Evolutionary conservation across 1,284 basidiomycete genomes (phyloP), one percentile per base, ranked within the genome.

Genomic region (Papiliotrema fonsecae): DNA sequence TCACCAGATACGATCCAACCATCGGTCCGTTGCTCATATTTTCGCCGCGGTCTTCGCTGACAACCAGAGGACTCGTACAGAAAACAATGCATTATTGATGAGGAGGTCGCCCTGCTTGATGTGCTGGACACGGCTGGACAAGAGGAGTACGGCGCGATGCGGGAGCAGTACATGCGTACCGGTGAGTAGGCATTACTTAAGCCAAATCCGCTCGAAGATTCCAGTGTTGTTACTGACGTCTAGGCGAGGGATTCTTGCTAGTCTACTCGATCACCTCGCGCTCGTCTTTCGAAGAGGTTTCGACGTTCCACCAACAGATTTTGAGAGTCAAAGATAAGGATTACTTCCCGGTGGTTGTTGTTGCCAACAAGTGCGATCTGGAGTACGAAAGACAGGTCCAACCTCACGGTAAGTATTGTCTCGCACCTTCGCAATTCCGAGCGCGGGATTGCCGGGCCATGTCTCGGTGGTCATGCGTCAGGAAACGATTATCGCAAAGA

Each of bases 241-340:
- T 89, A 24, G 96, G 96, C 54, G 96, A 98, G 76, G 96, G 96
- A 4, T 99, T 97, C 81, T 81, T 99, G 42, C 84, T 98, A 55
- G 96, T 98, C 53, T 99, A 98, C 77, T 94, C 91, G 54, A 98
- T 98, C 77, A 97, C 94, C 16, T 96, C 92, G 38, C 85, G 94
- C 60, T 92, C 90, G 76, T 97, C 92, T 38, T 98, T 97, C 68
- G 93, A 97, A 75, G 90, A 93, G 80, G 94, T 97, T 66, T 87
- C 83, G 73, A 93, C 88, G 1, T 97, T 98, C 82, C 90, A 97
- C 72, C 92, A 97, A 73, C 94, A 98, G 73, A 97, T 97, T 60
- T 79, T 96, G 50, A 83, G 90, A 46, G 87, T 97, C 59, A 97
- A 98, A 78, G 96, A 98, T 76, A 89, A 90, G 74, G 96, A 98